These are phyloP conservation scores for Trichophyton simii DNA, from an alignment of 2,329 filamentous ascomycete genomes.

Conservation along the genomic window DNA sequence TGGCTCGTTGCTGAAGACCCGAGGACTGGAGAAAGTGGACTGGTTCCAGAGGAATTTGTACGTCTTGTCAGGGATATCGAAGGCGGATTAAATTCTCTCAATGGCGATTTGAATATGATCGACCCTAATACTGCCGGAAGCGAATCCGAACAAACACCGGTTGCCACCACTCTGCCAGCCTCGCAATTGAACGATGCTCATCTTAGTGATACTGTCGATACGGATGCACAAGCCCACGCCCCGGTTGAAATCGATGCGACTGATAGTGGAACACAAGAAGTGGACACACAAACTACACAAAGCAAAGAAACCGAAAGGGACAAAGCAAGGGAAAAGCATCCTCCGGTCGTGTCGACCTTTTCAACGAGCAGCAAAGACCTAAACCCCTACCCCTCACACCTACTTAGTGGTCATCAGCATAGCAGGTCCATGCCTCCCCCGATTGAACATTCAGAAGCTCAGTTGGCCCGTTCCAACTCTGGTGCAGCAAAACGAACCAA, in stretches of 20 bases:
- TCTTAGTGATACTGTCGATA: background rate
- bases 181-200: background rate
- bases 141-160: slow-evolving; percentile 22
- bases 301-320: slow-evolving; percentile 5
- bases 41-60: slow-evolving; percentile 95
- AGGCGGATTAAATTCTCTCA: slow-evolving; percentile 65
- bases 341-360: slow-evolving; percentile 40
- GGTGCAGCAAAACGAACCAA: slow-evolving; percentile 11
- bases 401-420: slow-evolving; percentile 22
- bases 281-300: background rate
- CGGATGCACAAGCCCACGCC: background rate
- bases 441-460: slow-evolving; percentile 17
- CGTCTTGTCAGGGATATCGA: slow-evolving; percentile 85
- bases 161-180: slow-evolving; percentile 14
- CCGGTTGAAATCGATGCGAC: background rate
- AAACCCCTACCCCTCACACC: slow-evolving; percentile 34
- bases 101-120: slow-evolving; percentile 38
- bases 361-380: slow-evolving; percentile 41
- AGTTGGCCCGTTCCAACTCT: slow-evolving; percentile 11
- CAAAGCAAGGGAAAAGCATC: slow-evolving; percentile 22
- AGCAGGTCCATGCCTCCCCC: slow-evolving; percentile 17
- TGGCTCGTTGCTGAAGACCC: slow-evolving; percentile 97
- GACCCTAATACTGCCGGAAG: slow-evolving; percentile 2
- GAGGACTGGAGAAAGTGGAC: slow-evolving; percentile 80
- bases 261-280: background rate